phyloP scores from a whole-genome alignment of 106 monocot genomes.

The Acorus gramineus region DNA sequence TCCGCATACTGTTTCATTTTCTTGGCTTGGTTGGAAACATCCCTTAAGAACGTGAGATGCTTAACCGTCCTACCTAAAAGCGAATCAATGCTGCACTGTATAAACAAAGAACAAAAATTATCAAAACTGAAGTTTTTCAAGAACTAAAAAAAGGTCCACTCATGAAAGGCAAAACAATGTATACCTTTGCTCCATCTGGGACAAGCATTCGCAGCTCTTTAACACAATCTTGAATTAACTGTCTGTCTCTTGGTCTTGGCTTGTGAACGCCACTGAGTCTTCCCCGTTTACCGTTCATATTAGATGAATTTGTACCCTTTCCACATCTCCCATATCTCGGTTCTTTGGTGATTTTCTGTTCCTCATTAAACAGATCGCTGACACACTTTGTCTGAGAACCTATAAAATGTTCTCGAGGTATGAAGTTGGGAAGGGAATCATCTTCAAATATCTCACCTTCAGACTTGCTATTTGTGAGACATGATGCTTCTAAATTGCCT shows the following conservation, averaged over 20 bases:
- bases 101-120: background rate
- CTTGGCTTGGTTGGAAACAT: slow-evolving; percentile 50
- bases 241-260: slow-evolving; percentile 76
- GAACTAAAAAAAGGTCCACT: background rate
- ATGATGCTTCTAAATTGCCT: slow-evolving; percentile 21
- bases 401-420: too few species aligned
- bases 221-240: slow-evolving; percentile 87
- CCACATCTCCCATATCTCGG: background rate
- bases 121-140: background rate
- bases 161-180: background rate
- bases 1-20: slow-evolving; percentile 39
- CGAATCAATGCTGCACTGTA: slow-evolving; percentile 86
- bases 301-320: slow-evolving; percentile 7
- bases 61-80: slow-evolving; percentile 66
- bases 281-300: slow-evolving; percentile 17
- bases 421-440: slow-evolving; percentile 4
- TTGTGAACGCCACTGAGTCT: slow-evolving; percentile 17
- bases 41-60: slow-evolving; percentile 70
- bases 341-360: background rate
- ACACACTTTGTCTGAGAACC: slow-evolving; percentile 17
- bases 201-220: slow-evolving; percentile 76
- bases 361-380: slow-evolving; percentile 12
- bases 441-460: slow-evolving; percentile 15
- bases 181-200: slow-evolving; percentile 71
- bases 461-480: slow-evolving; percentile 21